A percentile compares a stretch with the other conserved stretches of the same genome.
These are phyloP conservation scores for Botryotinia convoluta DNA, from an alignment of 2,329 filamentous ascomycete genomes.

Conservation along the genomic window DNA sequence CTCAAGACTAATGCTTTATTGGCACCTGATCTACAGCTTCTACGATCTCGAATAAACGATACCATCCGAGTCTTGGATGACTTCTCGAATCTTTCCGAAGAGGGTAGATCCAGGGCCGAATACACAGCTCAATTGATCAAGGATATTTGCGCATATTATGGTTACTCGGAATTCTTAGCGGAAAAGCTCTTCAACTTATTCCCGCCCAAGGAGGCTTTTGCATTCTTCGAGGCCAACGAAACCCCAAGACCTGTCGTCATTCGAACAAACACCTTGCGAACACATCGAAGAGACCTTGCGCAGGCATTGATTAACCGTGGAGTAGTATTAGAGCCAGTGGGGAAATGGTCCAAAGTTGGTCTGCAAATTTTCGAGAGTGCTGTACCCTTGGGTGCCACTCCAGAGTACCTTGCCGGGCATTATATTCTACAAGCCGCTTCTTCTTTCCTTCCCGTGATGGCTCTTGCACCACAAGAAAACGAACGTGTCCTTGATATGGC, in stretches of 20 bases:
- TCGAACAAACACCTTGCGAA: conserved; percentile 90
- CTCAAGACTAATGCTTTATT: conserved; percentile 62
- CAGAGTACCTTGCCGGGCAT: conserved; percentile 94
- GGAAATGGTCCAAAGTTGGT: conserved; percentile 98
- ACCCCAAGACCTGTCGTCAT: conserved; percentile 90
- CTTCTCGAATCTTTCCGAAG: conserved; percentile 77
- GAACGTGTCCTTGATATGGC: conserved; percentile 93
- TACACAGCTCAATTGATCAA: conserved; percentile 84
- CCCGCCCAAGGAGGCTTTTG: conserved; percentile 88
- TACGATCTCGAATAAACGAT: conserved; percentile 87
- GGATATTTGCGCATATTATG: conserved; percentile 95
- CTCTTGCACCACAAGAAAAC: conserved; percentile 86
- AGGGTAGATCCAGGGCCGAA: conserved; percentile 78
- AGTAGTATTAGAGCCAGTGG: conserved; percentile 92
- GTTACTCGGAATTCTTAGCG: conserved; percentile 90
- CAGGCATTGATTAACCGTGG: conserved; percentile 94
- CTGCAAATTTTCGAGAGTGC: conserved; percentile 93
- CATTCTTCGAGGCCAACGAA: conserved; percentile 99
- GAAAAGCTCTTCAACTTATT: conserved; percentile 95
- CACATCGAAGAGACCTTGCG: conserved; percentile 74
- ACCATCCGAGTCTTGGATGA: conserved; percentile 89
- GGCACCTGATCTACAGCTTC: conserved; percentile 84
- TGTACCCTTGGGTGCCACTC: conserved; percentile 79
- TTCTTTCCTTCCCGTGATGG: conserved; percentile 97
- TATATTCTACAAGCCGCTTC: conserved; percentile 97